Percentiles rank a stretch among this genome's conserved stretches.
Conservation (phyloP, 208 protist genomes). For the Crithidia bombi region DNA sequence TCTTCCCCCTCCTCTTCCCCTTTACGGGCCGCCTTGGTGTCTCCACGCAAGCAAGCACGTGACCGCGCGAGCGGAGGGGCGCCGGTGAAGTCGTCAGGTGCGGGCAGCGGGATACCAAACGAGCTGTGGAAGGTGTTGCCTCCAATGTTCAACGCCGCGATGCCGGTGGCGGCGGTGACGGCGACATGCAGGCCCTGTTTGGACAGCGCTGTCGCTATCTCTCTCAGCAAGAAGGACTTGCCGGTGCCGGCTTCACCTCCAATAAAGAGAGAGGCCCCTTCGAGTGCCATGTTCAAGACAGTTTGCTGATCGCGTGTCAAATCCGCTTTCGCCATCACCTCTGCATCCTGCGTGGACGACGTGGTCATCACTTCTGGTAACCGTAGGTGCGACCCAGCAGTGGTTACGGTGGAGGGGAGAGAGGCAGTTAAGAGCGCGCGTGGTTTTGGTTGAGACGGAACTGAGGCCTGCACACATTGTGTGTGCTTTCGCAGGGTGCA, state of each 20-base stretch:
- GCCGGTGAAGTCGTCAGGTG: slow-evolving; percentile 19
- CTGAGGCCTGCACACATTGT: too few species aligned
- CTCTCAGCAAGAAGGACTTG: slow-evolving; percentile 80
- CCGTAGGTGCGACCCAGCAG: too few species aligned
- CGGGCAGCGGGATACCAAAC: slow-evolving; percentile 60
- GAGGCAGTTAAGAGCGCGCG: too few species aligned
- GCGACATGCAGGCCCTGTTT: slow-evolving; percentile 34
- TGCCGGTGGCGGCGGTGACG: slow-evolving; percentile 85
- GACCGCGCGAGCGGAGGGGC: not conserved
- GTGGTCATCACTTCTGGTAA: not conserved
- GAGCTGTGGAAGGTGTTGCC: slow-evolving; percentile 90
- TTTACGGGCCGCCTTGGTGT: not conserved
- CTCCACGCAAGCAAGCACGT: too few species aligned
- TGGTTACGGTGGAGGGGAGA: too few species aligned
- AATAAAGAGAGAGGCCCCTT: slow-evolving; percentile 79
- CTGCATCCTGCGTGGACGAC: not conserved
- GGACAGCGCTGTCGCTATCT: slow-evolving; percentile 59
- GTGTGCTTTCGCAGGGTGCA: too few species aligned
- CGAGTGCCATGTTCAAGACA: slow-evolving; percentile 34
- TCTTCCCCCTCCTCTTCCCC: slow-evolving; percentile 22
- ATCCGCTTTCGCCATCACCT: not conserved
- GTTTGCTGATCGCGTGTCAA: slow-evolving; percentile 24
- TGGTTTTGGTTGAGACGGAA: too few species aligned
- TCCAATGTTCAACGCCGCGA: slow-evolving; percentile 88
- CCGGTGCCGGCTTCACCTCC: slow-evolving; percentile 90